Evolutionary conservation across 2,329 filamentous ascomycete species (phyloP), one percentile per base, ranked within the genome.

Genomic region (Exophiala mesophila): DNA sequence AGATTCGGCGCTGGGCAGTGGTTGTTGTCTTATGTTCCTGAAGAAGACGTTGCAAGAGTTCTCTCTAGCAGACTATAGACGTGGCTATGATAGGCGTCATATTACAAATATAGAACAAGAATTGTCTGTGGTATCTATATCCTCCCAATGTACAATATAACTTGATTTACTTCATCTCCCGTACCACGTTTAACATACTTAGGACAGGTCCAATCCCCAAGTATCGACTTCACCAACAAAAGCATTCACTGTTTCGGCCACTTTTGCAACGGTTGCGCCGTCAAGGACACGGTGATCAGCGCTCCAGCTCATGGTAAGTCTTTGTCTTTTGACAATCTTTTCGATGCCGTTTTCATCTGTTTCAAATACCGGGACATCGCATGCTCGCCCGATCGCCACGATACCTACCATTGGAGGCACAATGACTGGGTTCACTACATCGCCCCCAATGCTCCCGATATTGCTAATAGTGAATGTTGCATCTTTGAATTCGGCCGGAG

Each of bases 401-500:
- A 97, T 97, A 5, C 86, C 88, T 5, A 97, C 86, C 66, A 96
- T 88, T 32, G 78, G 83, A 47, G 88, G 83, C 34, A 95, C 86
- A 55, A 97, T 86, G 36, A 97, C 85, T 1, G 92, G 92, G 21
- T 84, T 82, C 34, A 97, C 80, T 57, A 94, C 94, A 1, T 85
- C 90, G 17, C 92, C 92, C 39, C 92, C 92, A 34, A 98, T 88
- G 56, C 82, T 94, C 32, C 92, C 92, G 55, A 98, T 94, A 63
- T 98, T 98, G 55, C 88, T 95, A 36, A 97, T 80, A 0, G 90
- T 96, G 58, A 98, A 90, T 1, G 90, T 96, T 13, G 88, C 88
- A 38, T 88, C 88, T 29, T 73, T 76, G 51, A 97, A 73, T 64
- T 98, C 88, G n/a, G 75, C 72, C 2, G 81, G 76, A 1, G 78